Percentiles rank a stretch among this genome's conserved stretches.
These are phyloP conservation scores for Pseudotulostoma volvatum DNA, from an alignment of 495 filamentous ascomycete species.

Conservation along the genomic window DNA sequence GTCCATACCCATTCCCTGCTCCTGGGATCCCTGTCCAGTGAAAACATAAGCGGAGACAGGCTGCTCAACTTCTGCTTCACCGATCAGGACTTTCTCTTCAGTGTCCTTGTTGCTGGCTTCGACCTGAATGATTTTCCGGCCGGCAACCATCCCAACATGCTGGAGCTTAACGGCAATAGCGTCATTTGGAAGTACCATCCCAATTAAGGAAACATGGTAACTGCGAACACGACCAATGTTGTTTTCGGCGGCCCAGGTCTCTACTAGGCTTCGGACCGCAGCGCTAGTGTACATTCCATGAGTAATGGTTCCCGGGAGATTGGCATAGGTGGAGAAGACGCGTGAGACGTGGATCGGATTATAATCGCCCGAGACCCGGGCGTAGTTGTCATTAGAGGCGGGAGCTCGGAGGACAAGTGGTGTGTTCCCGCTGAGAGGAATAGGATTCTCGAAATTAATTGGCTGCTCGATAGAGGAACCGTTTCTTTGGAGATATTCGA, in stretches of 20 bases:
- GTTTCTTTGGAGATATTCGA: constrained; percentile 87
- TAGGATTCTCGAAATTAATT: constrained; percentile 91
- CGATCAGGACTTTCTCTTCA: constrained; percentile 85
- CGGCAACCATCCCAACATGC: constrained; percentile 93
- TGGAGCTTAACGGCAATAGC: constrained; percentile 84
- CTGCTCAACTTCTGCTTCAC: constrained; percentile 96
- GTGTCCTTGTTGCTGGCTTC: constrained; percentile 86
- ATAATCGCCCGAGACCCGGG: constrained; percentile 91
- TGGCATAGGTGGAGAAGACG: constrained; percentile 88
- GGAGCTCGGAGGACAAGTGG: constrained; percentile 75
- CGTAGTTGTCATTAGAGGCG: constrained; percentile 96
- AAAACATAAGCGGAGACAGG: constrained; percentile 96
- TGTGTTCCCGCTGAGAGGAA: constrained; percentile 85
- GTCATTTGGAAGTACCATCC: constrained; percentile 96
- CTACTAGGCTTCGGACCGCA: constrained; percentile 91
- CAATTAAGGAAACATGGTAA: constrained; percentile 86
- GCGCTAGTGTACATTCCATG: constrained; percentile 98
- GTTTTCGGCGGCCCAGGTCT: constrained; percentile 98
- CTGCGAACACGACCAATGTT: constrained; percentile 93
- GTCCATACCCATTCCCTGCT: constrained; percentile 99
- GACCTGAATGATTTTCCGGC: constrained; percentile 97
- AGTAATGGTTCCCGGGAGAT: constrained; percentile 35
- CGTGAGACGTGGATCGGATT: constrained; percentile 98
- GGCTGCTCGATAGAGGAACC: constrained; percentile 92
- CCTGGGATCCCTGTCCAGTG: constrained; percentile 93